These are phyloP conservation scores for Blumeriella jaapii DNA, from an alignment of 2,329 filamentous ascomycete genomes.

Conservation along the genomic window DNA sequence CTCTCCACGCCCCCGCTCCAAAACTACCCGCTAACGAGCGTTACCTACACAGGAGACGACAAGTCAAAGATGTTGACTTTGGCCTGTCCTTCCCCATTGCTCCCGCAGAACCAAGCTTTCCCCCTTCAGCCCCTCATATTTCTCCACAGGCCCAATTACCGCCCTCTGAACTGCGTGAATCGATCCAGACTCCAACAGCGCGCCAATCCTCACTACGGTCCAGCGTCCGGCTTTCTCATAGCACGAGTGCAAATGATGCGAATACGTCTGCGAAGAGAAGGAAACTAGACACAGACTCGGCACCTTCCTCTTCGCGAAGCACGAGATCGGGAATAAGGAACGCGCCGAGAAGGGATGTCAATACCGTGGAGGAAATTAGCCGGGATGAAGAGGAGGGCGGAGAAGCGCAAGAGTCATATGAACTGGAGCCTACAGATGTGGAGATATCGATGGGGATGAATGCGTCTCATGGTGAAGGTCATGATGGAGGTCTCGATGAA, in stretches of 20 bases:
- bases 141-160: constrained; percentile 6
- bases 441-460: not conserved
- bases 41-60: constrained; percentile 31
- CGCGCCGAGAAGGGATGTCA: constrained; percentile 18
- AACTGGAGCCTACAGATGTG: constrained; percentile 5
- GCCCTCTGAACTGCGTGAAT: constrained; percentile 11
- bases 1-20: not conserved
- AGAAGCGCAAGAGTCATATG: constrained; percentile 5
- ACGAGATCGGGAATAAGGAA: constrained; percentile 20
- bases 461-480: too few species aligned
- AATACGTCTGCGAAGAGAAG: constrained; percentile 27
- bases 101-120: constrained; percentile 2
- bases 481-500: not conserved
- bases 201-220: not conserved
- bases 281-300: constrained; percentile 20
- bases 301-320: constrained; percentile 18
- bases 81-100: constrained; percentile 35
- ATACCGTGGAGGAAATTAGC: constrained; percentile 7
- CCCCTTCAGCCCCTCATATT: not conserved
- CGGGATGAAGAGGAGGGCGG: constrained; percentile 11
- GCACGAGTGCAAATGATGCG: constrained; percentile 23
- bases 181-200: constrained; percentile 13
- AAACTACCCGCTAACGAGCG: constrained; percentile 25
- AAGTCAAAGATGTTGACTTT: constrained; percentile 50
- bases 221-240: constrained; percentile 7